phyloP scores from a whole-genome alignment of 2,329 filamentous ascomycete species.

The Clathrospora elynae region DNA sequence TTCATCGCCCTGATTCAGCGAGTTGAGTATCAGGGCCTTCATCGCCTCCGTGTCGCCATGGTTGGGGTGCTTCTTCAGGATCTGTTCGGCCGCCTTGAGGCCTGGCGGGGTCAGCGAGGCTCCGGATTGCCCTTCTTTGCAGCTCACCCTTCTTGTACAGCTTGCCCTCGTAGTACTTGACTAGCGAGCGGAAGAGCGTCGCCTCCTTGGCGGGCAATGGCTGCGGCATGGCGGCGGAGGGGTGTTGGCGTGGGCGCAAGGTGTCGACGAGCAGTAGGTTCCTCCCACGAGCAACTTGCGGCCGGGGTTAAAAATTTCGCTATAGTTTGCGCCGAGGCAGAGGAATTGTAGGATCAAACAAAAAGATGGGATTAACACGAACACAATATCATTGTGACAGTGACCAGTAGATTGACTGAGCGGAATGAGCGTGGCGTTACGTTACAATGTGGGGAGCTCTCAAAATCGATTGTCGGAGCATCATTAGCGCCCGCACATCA shows the following conservation, averaged over 20 bases:
- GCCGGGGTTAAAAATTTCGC: conserved; percentile 15
- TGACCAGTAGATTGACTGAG: conserved; percentile 9
- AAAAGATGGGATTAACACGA: conserved; percentile 10
- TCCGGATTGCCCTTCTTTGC: conserved; percentile 9
- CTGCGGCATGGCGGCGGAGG: conserved; percentile 65
- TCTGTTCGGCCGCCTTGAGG: conserved; percentile 93
- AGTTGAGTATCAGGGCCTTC: conserved; percentile 97
- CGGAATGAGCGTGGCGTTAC: conserved; percentile 21
- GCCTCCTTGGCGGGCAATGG: conserved; percentile 83
- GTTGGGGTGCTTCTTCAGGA: conserved; percentile 89
- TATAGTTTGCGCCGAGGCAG: conserved; percentile 5
- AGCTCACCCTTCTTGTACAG: conserved; percentile 84
- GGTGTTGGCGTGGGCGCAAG: conserved; percentile 11
- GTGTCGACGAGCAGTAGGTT: conserved; percentile 13
- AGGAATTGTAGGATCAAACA: neutral
- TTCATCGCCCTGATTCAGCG: conserved; percentile 88
- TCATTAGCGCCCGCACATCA: conserved; percentile 19
- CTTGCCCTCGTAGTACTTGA: conserved; percentile 96
- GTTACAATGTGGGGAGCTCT: conserved; percentile 41
- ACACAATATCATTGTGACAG: conserved; percentile 19
- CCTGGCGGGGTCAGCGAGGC: conserved; percentile 57
- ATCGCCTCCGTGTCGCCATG: conserved; percentile 99
- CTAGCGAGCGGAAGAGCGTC: conserved; percentile 90
- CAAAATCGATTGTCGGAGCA: conserved; percentile 38
- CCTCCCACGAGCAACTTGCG: conserved; percentile 17